A percentile compares a stretch with the other conserved stretches of the same genome.
These are phyloP conservation scores for Epichloe hybrida DNA, from an alignment of 2,329 filamentous ascomycete species.

Conservation along the genomic window DNA sequence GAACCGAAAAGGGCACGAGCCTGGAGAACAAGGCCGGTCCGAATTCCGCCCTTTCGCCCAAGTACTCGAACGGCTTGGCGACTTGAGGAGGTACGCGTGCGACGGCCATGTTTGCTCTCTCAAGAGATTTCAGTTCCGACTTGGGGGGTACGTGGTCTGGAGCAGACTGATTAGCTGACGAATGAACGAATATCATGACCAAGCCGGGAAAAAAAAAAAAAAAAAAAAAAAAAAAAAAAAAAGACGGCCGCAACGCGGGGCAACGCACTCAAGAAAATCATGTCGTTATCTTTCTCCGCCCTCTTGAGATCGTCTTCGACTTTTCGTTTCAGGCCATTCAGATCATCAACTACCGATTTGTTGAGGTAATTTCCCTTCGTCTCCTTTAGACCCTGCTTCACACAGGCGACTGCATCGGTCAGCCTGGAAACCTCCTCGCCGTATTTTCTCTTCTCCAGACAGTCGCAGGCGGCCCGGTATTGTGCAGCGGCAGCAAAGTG, in stretches of 20 bases:
- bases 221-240: too few species aligned
- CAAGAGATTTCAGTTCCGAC: constrained; percentile 71
- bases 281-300: constrained; percentile 90
- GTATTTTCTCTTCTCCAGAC: constrained; percentile 84
- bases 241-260: not conserved
- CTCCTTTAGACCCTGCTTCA: constrained; percentile 78
- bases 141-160: constrained; percentile 75
- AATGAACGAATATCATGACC: not conserved
- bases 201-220: too few species aligned
- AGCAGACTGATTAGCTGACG: constrained; percentile 16
- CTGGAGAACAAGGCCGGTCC: constrained; percentile 79
- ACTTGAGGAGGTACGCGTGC: constrained; percentile 71
- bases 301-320: constrained; percentile 81
- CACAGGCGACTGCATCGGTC: constrained; percentile 67
- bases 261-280: constrained; percentile 69
- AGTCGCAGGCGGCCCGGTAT: constrained; percentile 80
- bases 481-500: constrained; percentile 95
- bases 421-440: constrained; percentile 88
- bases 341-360: constrained; percentile 66
- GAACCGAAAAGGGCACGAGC: constrained; percentile 88
- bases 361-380: constrained; percentile 59
- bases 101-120: constrained; percentile 79
- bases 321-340: constrained; percentile 69
- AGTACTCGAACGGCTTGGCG: constrained; percentile 61
- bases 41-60: constrained; percentile 70